Percentiles rank a stretch among this genome's conserved stretches.
Conservation (phyloP, 768 basidiomycete species). For the Lactifluus rugatus region DNA sequence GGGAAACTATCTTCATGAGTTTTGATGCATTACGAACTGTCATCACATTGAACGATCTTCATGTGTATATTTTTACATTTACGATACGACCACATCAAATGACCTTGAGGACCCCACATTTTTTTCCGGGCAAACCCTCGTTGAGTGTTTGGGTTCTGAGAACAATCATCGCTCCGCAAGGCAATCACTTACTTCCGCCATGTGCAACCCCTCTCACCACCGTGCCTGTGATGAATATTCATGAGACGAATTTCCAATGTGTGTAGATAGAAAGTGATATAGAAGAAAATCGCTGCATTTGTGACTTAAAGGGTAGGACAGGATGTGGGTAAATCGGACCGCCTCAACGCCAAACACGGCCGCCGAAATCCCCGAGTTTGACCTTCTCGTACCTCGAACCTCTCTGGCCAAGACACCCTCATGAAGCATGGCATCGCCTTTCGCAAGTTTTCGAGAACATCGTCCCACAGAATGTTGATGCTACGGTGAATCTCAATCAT, state of each 20-base stretch:
- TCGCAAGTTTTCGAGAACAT: slow-evolving; percentile 84
- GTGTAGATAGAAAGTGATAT: neutral
- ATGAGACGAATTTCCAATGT: slow-evolving; percentile 1
- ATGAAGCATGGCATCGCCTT: slow-evolving; percentile 96
- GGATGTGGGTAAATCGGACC: too few relatives aligned
- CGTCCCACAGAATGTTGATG: slow-evolving; percentile 89
- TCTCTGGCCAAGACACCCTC: slow-evolving; percentile 12
- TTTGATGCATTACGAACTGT: slow-evolving; percentile 2
- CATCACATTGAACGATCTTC: neutral
- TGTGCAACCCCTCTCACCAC: neutral
- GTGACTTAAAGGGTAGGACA: too few relatives aligned
- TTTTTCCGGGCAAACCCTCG: slow-evolving; percentile 5
- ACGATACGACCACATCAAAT: neutral
- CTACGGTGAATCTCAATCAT: slow-evolving; percentile 63
- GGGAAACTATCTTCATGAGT: slow-evolving; percentile 3
- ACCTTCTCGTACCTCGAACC: neutral
- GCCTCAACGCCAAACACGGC: too few relatives aligned
- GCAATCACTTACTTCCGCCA: neutral
- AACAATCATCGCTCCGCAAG: neutral
- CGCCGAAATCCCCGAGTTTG: too few relatives aligned
- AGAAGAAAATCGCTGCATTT: too few relatives aligned
- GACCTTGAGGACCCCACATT: neutral
- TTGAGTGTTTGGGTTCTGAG: neutral
- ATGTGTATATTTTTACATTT: neutral
- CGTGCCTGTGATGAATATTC: neutral